These are phyloP conservation scores for Trichosporon coremiiforme DNA, from an alignment of 1,284 basidiomycete genomes.

Conservation along the genomic window DNA sequence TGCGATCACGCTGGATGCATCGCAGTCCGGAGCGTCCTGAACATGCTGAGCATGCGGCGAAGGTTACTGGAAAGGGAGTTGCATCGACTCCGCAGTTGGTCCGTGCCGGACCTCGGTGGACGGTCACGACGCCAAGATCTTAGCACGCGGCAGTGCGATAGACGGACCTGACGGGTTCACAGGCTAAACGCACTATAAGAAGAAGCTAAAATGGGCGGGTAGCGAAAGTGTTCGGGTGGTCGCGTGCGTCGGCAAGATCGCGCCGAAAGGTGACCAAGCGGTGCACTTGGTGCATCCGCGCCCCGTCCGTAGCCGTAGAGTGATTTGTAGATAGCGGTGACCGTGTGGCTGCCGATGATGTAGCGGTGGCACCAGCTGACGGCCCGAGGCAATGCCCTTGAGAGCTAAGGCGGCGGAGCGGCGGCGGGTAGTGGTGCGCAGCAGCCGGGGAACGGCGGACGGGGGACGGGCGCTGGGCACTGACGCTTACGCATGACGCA, in stretches of 20 bases:
- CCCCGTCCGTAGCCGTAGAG: not conserved
- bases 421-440: not conserved
- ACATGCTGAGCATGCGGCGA: not conserved
- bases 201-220: not conserved
- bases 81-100: conserved; percentile 3
- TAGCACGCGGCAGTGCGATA: not conserved
- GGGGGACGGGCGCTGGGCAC: not conserved
- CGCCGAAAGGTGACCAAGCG: not conserved
- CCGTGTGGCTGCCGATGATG: conserved; percentile 13
- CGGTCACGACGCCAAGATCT: conserved; percentile 7
- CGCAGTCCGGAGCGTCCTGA: not conserved
- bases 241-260: conserved; percentile 2
- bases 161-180: not conserved
- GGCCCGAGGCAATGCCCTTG: not conserved
- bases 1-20: not conserved
- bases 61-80: not conserved
- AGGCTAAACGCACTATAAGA: not conserved
- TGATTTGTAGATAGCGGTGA: conserved; percentile 14
- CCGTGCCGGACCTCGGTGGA: not conserved
- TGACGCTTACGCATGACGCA: not conserved
- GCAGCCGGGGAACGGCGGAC: not conserved
- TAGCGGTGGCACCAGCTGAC: conserved; percentile 4
- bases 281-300: not conserved
- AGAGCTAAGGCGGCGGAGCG: not conserved
- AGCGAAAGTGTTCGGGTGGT: not conserved